Conservation (phyloP, 768 basidiomycete species). For the Epithele typhae region DNA sequence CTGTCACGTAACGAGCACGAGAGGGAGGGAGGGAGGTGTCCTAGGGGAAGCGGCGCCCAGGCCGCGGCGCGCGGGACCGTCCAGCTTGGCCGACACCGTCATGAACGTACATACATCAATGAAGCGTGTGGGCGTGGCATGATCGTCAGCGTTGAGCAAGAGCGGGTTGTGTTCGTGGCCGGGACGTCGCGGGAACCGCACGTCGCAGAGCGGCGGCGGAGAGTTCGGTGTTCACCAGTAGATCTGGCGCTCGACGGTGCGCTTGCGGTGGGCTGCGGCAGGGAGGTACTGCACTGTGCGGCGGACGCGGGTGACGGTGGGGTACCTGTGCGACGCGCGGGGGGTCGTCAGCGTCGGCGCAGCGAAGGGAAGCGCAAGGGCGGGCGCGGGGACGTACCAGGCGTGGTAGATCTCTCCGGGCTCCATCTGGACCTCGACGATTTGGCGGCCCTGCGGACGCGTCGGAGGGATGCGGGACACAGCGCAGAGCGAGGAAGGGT, state of each 20-base stretch:
- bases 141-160: too few species aligned
- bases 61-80: background rate
- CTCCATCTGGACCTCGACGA: slow-evolving; percentile 80
- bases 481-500: too few species aligned
- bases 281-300: slow-evolving; percentile 67
- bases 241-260: slow-evolving; percentile 70
- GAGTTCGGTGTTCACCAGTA: slow-evolving; percentile 52
- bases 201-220: background rate
- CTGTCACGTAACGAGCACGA: background rate
- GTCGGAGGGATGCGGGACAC: background rate
- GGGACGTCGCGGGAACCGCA: too few species aligned
- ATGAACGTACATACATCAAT: too few species aligned
- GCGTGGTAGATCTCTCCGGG: slow-evolving; percentile 62
- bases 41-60: slow-evolving; percentile 1
- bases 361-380: background rate
- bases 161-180: too few species aligned
- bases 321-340: slow-evolving; percentile 46
- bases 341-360: too few species aligned
- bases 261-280: slow-evolving; percentile 37
- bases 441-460: slow-evolving; percentile 69
- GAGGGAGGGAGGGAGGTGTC: too few species aligned
- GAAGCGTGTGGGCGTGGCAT: too few species aligned
- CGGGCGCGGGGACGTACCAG: slow-evolving; percentile 37
- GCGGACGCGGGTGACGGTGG: slow-evolving; percentile 72
- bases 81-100: too few species aligned